A percentile compares a stretch with the other conserved stretches of the same genome.
These are phyloP conservation scores for Raphanus sativus DNA, from an alignment of 345 rosid species.

Conservation along the genomic window DNA sequence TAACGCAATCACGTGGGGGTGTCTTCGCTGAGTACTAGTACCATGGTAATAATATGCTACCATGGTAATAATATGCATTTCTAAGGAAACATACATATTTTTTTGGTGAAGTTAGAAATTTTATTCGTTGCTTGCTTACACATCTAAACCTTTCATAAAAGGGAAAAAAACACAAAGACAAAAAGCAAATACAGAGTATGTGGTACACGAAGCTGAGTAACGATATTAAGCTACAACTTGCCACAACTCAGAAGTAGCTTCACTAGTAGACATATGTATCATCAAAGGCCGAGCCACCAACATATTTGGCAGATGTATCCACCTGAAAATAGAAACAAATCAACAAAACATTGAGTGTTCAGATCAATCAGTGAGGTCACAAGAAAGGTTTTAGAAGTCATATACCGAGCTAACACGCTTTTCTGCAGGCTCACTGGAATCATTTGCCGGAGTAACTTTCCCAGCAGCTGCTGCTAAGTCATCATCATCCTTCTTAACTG, in stretches of 20 bases:
- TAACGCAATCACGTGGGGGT: conserved; percentile 26
- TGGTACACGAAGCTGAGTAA: background rate
- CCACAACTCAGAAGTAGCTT: background rate
- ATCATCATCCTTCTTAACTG: conserved; percentile 58
- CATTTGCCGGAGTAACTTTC: conserved; percentile 28
- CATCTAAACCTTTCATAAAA: background rate
- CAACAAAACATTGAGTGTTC: background rate
- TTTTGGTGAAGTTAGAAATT: background rate
- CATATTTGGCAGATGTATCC: conserved; percentile 37
- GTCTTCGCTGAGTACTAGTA: background rate
- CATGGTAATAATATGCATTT: background rate
- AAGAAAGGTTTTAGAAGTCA: background rate
- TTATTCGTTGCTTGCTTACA: background rate
- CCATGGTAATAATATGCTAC: no score
- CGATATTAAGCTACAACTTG: background rate
- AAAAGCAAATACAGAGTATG: background rate
- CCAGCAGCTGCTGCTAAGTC: conserved; percentile 77
- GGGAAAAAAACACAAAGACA: background rate
- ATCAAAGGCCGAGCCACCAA: conserved; percentile 38
- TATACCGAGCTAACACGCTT: conserved; percentile 43
- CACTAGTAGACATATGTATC: conserved; percentile 35
- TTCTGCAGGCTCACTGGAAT: conserved; percentile 50
- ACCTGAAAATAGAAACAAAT: conserved; percentile 15
- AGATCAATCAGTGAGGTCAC: background rate
- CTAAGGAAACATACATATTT: background rate